Evolutionary conservation across 495 filamentous ascomycete genomes (phyloP), one percentile per base, ranked within the genome.

Genomic region (Penicillium pancosmium): DNA sequence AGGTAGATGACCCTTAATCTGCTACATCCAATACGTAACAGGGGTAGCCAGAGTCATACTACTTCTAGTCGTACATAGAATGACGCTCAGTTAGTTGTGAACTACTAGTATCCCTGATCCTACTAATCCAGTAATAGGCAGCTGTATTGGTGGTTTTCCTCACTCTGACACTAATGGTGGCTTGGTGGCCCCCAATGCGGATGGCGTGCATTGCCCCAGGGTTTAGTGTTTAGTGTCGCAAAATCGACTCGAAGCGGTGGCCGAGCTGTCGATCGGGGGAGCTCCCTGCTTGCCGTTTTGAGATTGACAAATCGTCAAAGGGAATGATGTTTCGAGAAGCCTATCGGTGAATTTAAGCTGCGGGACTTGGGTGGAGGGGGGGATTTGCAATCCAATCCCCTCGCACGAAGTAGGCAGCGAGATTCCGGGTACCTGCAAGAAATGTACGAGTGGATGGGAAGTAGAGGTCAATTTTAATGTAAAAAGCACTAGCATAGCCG

Each of bases 381-480:
- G 5, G 1, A 40, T 40, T n/a, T 19, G 16, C 16, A n/a, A 21
- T 38, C n/a, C 36, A 47, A 40, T 47, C 25, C 31, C 48, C 5
- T 27, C 4, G 11, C 2, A 25, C 21, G 12, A 35, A 11, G 48
- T 50, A 62, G 50, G 48, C 40, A 57, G 57, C 57, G 40, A 51
- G 47, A 53, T 60, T 55, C 23, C 51, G 47, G 52, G 57, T 55
- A 55, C 57, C 51, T 60, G 52, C 57, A 21, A 54, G 51, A 7
- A 16, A 18, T 12, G 25, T 13, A 41, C 47, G 50, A 35, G 10
- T 36, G 40, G 10, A 25, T 18, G 25, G 25, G 25, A 27, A 7
- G 27, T 31, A 31, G 25, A 27, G 2, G 25, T 27, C 4, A 7
- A 27, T 27, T 27, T 27, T 0, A 27, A 27, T 27, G 25, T 4